Percentiles rank a stretch among this genome's conserved stretches.
Evolutionary conservation across 2,329 filamentous ascomycete genomes (phyloP).

Genomic region (Drechslera avenae): DNA sequence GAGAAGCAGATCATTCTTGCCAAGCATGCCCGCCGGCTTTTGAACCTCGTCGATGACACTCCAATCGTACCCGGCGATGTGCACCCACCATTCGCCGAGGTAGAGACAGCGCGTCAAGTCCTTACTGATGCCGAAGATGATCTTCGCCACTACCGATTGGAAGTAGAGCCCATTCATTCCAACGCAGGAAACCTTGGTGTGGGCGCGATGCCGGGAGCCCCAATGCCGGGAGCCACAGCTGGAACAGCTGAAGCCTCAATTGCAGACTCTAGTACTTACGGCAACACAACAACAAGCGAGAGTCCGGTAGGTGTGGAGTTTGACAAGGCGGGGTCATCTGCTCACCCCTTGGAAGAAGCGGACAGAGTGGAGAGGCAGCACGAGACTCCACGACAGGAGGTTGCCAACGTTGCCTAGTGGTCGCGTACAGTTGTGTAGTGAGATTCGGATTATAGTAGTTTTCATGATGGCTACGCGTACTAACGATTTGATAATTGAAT

Average conservation of each 20-base stretch:
- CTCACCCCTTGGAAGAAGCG: conserved; percentile 38
- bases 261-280: conserved; percentile 13
- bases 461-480: conserved; percentile 16
- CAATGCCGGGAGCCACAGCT: background rate
- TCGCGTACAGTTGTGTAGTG: background rate
- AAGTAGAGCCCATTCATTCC: conserved; percentile 60
- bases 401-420: conserved; percentile 16
- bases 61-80: conserved; percentile 86
- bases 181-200: conserved; percentile 55
- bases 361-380: conserved; percentile 32
- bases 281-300: conserved; percentile 21
- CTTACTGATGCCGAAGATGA: conserved; percentile 93
- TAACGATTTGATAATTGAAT: conserved; percentile 20
- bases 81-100: conserved; percentile 69
- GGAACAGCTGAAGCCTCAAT: background rate
- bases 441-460: background rate
- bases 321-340: conserved; percentile 33
- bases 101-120: conserved; percentile 75
- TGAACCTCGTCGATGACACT: conserved; percentile 86
- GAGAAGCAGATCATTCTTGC: conserved; percentile 97
- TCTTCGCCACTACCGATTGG: conserved; percentile 73
- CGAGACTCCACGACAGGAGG: conserved; percentile 8
- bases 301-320: conserved; percentile 29
- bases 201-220: conserved; percentile 51
- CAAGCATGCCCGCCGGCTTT: conserved; percentile 82